Base-by-base conservation (phyloP, 1,284 basidiomycete genomes). In the Heterobasidion annosum region DNA sequence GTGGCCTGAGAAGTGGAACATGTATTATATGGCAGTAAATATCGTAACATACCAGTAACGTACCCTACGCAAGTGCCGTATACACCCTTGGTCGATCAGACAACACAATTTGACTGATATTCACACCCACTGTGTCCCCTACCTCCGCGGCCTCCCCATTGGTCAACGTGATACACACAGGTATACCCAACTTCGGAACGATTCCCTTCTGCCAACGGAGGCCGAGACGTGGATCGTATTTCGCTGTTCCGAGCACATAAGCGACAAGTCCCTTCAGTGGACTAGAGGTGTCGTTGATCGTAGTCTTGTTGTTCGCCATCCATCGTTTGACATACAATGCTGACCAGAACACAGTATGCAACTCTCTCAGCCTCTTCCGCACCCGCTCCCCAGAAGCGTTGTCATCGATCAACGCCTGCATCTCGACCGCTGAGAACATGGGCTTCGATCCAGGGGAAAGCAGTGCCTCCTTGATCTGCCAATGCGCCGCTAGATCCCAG, bases 401-500 rank as follows among this genome's bases (percentile, higher is more conserved):
- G 32, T 68, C 60, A 18, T 59, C 53, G 8, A 61, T 63, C 40
- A 64, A 58, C 19, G 35, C 49, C 52, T 53, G 62, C 58, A 88
- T 61, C 65, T 71, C 67, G 8, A 62, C 56, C 13, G 67, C 65
- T 63, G 83, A 85, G 6, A 74, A 64, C n/a, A 59, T 35, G 9
- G 57, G 54, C 32, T 51, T 34, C 9, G 50, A 57, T 2, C 51
- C 60, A 9, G 62, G 58, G 8, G 72, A 71, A 8, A 84, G 67
- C n/a, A 98, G 70, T 2, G 80, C 79, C 50, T 84, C 74, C 67
- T 98, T 96, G 68, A 99, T 82, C 68, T 98, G 95, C 93, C 94
- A 99, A 71, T 99, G 97, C 8, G 75, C 73, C 5, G 97, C 66
- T 61, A 98, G 70, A 70, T 99, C 97, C 44, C 75, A 70, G 68